phyloP scores from a whole-genome alignment of 108 stramenopile genomes.

The Fistulifera pelliculosa region DNA sequence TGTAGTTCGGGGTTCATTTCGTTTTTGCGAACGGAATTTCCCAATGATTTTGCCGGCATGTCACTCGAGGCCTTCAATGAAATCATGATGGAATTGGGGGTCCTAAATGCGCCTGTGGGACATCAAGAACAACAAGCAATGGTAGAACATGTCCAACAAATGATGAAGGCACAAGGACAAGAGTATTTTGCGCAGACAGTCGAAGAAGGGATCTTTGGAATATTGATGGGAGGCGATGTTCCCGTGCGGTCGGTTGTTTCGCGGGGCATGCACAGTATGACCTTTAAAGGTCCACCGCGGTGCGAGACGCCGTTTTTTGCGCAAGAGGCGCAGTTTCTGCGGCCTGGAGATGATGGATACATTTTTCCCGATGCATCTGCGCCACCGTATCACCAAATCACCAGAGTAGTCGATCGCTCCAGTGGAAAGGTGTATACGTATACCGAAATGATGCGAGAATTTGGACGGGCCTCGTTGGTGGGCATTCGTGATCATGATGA shows the following conservation, averaged over 20 bases:
- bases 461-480: slow-evolving; percentile 22
- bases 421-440: slow-evolving; percentile 18
- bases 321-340: not conserved
- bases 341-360: slow-evolving; percentile 22
- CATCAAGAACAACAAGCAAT: not conserved
- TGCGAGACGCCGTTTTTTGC: slow-evolving; percentile 15
- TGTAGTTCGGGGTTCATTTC: slow-evolving; percentile 29
- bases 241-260: slow-evolving; percentile 40
- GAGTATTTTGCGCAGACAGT: not conserved
- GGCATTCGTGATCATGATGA: slow-evolving; percentile 21
- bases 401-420: slow-evolving; percentile 10
- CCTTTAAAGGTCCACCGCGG: not conserved
- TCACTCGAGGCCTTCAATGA: no score
- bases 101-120: no score
- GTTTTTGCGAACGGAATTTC: no score
- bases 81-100: no score
- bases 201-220: slow-evolving; percentile 30
- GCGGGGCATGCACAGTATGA: slow-evolving; percentile 34
- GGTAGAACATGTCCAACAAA: not conserved
- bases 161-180: not conserved
- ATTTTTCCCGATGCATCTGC: slow-evolving; percentile 9
- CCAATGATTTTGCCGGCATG: no score
- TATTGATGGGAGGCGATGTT: slow-evolving; percentile 36
- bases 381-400: slow-evolving; percentile 26
- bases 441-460: slow-evolving; percentile 11